phyloP scores from a whole-genome alignment of 139 green algal species.

The Astrephomene gubernaculifera region DNA sequence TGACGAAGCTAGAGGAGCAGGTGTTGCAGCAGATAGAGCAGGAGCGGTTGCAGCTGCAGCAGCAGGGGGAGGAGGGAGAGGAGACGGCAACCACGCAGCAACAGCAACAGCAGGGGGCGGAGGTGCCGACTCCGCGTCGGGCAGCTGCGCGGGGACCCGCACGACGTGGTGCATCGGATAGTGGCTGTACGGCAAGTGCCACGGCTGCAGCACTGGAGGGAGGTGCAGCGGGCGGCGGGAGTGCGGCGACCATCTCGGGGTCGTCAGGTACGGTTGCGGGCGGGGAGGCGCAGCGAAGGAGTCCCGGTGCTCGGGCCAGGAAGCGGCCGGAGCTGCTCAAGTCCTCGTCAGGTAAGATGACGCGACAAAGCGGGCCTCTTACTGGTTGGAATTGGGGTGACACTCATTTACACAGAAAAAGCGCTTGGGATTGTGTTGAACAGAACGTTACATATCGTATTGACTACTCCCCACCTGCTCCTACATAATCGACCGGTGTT shows the following conservation, averaged over 20 bases:
- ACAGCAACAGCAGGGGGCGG: neutral
- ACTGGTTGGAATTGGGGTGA: no score
- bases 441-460: no score
- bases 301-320: no score
- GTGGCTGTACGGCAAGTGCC: neutral
- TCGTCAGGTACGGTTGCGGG: neutral
- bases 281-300: neutral
- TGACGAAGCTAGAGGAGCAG: neutral
- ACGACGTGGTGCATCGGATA: constrained; percentile 29
- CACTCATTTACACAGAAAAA: no score
- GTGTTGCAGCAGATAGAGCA: neutral
- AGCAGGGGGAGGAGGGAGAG: neutral
- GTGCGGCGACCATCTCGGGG: neutral
- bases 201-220: neutral
- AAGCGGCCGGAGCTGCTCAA: constrained; percentile 7
- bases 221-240: neutral
- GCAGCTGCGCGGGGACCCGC: neutral
- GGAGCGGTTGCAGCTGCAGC: neutral
- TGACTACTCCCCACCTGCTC: no score
- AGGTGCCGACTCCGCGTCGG: neutral
- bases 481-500: no score
- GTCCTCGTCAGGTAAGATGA: constrained; percentile 12
- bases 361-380: neutral
- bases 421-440: no score
- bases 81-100: neutral